These are phyloP conservation scores for Pyrenophora teres DNA, from an alignment of 2,329 filamentous ascomycete genomes.

Conservation along the genomic window DNA sequence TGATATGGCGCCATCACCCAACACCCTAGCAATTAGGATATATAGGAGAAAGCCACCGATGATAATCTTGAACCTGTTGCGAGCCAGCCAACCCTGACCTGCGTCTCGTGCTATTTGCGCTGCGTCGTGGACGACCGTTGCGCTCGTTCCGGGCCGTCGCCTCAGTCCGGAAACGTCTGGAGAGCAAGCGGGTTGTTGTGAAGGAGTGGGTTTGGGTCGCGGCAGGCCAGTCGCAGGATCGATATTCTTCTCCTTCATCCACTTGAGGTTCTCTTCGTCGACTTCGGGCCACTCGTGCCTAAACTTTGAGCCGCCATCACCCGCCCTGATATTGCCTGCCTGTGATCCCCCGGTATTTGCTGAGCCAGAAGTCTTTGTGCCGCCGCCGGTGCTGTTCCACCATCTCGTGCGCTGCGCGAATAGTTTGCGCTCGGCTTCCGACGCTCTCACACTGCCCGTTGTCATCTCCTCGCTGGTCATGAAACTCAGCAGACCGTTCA, in stretches of 20 bases:
- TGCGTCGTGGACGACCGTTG: constrained; percentile 75
- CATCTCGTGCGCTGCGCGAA: constrained; percentile 80
- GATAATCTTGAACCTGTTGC: constrained; percentile 77
- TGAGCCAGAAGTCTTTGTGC: constrained; percentile 62
- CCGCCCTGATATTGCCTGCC: constrained; percentile 71
- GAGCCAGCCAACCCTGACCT: constrained; percentile 78
- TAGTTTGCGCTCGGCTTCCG: constrained; percentile 74
- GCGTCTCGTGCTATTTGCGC: constrained; percentile 74
- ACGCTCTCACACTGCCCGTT: constrained; percentile 82
- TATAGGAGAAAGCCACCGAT: constrained; percentile 77
- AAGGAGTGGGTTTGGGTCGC: constrained; percentile 54
- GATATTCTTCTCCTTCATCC: constrained; percentile 83
- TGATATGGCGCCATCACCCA: constrained; percentile 57
- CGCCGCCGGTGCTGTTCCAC: constrained; percentile 97
- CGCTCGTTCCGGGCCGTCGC: constrained; percentile 64
- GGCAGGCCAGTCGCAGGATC: constrained; percentile 75
- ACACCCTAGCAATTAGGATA: constrained; percentile 76
- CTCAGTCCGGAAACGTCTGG: constrained; percentile 67
- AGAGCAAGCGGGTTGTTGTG: constrained; percentile 59
- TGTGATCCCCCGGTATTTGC: constrained; percentile 55
- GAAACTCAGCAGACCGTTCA: constrained; percentile 91
- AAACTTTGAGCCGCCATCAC: constrained; percentile 92
- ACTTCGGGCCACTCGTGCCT: constrained; percentile 85
- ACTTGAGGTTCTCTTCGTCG: constrained; percentile 86
- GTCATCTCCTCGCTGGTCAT: constrained; percentile 99